Conservation (phyloP, 352 stramenopile genomes). For the Pythium rishiriense region DNA sequence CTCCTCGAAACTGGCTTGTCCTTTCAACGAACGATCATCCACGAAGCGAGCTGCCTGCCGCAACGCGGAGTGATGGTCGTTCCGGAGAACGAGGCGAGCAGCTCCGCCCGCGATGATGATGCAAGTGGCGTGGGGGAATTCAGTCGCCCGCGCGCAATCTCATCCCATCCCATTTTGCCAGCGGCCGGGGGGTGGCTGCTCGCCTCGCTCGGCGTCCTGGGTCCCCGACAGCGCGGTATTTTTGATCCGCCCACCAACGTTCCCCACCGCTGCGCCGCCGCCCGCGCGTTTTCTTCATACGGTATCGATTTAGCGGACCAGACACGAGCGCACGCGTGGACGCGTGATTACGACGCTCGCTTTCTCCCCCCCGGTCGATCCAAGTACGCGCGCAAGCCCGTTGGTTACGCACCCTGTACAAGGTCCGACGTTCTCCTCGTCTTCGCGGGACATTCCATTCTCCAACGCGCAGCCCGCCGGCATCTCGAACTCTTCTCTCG, state of each 20-base stretch:
- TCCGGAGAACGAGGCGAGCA: not conserved
- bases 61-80: constrained; percentile 1
- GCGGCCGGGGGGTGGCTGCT: too few relatives aligned
- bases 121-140: constrained; percentile 2
- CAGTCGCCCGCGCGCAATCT: not conserved
- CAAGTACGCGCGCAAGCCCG: not conserved
- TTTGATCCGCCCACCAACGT: not conserved
- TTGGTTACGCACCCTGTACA: not conserved
- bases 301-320: not conserved
- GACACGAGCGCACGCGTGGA: too few relatives aligned
- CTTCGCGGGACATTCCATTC: not conserved
- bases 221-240: not conserved
- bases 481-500: too few relatives aligned
- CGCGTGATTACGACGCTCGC: not conserved
- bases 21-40: not conserved
- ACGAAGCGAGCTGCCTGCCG: not conserved
- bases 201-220: too few relatives aligned
- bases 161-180: not conserved
- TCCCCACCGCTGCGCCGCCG: not conserved
- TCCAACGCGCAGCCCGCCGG: too few relatives aligned
- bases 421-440: constrained; percentile 3
- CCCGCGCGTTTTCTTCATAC: not conserved
- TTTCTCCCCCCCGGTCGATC: not conserved
- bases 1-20: not conserved
- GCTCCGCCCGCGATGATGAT: constrained; percentile 3